These are phyloP conservation scores for Cetradonia linearis DNA, from an alignment of 495 filamentous ascomycete genomes.

Conservation along the genomic window DNA sequence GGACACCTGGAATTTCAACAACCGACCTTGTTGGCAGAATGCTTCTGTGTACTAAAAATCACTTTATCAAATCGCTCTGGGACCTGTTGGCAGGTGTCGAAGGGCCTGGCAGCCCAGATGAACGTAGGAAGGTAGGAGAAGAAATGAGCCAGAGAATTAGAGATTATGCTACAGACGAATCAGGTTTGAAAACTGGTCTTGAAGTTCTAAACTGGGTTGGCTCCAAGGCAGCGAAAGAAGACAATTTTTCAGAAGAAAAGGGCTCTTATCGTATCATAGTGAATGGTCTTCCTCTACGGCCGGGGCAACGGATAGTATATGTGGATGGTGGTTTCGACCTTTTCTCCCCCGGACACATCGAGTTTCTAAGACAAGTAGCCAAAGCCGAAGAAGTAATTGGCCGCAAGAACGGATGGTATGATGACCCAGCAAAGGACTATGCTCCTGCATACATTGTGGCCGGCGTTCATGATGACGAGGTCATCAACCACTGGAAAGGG, in stretches of 20 bases:
- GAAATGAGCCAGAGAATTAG: conserved; percentile 60
- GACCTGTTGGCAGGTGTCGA: conserved; percentile 58
- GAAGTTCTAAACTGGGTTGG: conserved; percentile 71
- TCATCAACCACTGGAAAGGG: conserved; percentile 92
- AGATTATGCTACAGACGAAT: conserved; percentile 80
- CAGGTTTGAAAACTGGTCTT: conserved; percentile 57
- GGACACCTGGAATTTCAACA: conserved; percentile 94
- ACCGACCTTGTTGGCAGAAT: conserved; percentile 96
- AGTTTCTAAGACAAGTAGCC: conserved; percentile 72
- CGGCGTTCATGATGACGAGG: conserved; percentile 86
- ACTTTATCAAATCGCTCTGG: conserved; percentile 72
- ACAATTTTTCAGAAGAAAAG: conserved; percentile 39
- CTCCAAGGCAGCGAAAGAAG: conserved; percentile 43
- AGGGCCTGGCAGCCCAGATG: conserved; percentile 55
- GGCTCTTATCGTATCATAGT: conserved; percentile 55
- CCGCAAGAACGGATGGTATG: conserved; percentile 60
- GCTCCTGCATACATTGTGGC: conserved; percentile 75
- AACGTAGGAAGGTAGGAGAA: conserved; percentile 48
- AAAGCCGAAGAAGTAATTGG: conserved; percentile 59
- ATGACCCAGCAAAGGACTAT: conserved; percentile 56
- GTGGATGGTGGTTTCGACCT: conserved; percentile 96
- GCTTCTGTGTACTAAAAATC: conserved; percentile 81
- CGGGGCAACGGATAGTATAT: conserved; percentile 80
- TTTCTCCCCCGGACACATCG: conserved; percentile 93
- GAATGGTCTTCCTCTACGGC: conserved; percentile 51